Conservation (phyloP, 2,329 filamentous ascomycete species). For the Fusarium piperis region DNA sequence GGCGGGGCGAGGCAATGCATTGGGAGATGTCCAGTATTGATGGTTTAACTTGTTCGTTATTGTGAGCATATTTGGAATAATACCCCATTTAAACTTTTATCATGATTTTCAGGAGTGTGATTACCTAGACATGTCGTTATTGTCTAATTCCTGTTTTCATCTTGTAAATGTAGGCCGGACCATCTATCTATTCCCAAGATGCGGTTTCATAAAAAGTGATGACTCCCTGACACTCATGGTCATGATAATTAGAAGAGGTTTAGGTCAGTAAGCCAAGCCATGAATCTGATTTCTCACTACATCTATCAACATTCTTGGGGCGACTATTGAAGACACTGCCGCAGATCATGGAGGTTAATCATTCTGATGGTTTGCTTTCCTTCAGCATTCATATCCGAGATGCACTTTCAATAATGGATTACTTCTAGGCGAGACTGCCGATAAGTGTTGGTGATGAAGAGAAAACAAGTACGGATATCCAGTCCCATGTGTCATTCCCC, state of each 20-base stretch:
- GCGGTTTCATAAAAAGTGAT: not conserved
- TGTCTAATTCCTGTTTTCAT: not conserved
- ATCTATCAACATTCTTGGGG: too few relatives aligned
- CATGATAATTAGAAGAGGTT: too few relatives aligned
- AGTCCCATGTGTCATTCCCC: not conserved
- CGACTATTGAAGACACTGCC: too few relatives aligned
- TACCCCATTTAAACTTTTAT: constrained; percentile 38
- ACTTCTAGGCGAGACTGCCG: not conserved
- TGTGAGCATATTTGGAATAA: constrained; percentile 43
- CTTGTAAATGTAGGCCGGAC: not conserved
- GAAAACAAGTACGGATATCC: not conserved
- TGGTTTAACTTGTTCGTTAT: constrained; percentile 38
- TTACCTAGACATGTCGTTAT: too few relatives aligned
- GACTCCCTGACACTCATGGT: too few relatives aligned
- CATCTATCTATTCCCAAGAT: not conserved
- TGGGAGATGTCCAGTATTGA: constrained; percentile 30
- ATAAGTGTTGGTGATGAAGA: not conserved
- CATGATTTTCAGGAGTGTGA: not conserved
- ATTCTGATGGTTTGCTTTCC: not conserved
- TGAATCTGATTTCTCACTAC: too few relatives aligned
- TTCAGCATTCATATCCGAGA: not conserved
- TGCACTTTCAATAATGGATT: not conserved
- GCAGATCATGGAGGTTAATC: not conserved
- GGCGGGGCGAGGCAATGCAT: constrained; percentile 9
- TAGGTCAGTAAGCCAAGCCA: too few relatives aligned